Evolutionary conservation across 2,329 filamentous ascomycete species (phyloP).

Genomic region (Diaporthe sp.): DNA sequence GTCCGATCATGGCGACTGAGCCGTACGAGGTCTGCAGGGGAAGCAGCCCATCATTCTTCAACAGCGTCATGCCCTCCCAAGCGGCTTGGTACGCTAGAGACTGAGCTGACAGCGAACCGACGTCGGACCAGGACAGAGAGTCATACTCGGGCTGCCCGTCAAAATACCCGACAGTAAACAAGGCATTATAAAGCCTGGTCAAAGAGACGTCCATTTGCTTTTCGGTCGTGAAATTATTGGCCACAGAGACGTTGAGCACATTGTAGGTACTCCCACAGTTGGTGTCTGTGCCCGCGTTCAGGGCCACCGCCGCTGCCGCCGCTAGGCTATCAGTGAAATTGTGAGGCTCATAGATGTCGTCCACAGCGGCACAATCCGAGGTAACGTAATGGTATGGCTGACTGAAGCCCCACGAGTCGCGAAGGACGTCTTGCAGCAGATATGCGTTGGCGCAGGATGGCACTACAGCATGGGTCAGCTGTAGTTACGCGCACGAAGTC

Average conservation of each 20-base stretch:
- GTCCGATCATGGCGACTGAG: conserved; percentile 15
- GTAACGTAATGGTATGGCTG: conserved; percentile 72
- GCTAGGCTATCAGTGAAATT: neutral
- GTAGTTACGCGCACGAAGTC: neutral
- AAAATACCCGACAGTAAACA: conserved; percentile 3
- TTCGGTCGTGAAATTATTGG: neutral
- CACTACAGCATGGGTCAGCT: neutral
- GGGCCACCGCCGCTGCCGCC: neutral
- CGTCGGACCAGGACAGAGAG: neutral
- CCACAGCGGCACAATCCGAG: conserved; percentile 70
- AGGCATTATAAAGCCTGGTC: conserved; percentile 6
- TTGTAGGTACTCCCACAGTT: neutral
- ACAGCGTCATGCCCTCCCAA: neutral
- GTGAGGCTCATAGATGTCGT: neutral
- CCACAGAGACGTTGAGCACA: neutral
- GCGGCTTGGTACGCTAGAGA: neutral
- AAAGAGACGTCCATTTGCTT: neutral
- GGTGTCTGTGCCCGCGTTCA: neutral
- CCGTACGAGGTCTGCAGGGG: conserved; percentile 66
- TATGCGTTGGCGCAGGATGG: conserved; percentile 57
- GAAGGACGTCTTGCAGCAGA: conserved; percentile 72
- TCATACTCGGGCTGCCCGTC: neutral
- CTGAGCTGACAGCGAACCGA: neutral
- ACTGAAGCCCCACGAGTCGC: conserved; percentile 73
- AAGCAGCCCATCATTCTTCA: neutral